Evolutionary conservation across 345 rosid species (phyloP), one percentile per base, ranked within the genome.

Genomic region (Arabis alpina): DNA sequence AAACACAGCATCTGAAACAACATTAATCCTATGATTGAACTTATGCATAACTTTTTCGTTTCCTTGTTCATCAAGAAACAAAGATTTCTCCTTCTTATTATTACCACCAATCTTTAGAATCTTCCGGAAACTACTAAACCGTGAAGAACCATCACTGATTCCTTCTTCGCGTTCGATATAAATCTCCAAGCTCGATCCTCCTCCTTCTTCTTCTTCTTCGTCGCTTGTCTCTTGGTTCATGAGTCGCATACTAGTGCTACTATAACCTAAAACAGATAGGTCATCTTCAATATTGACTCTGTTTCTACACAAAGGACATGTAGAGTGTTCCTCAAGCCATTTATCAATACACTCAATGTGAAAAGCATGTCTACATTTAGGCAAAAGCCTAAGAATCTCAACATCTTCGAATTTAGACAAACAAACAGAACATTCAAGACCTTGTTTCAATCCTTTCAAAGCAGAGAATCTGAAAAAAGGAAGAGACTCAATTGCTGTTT

Each of bases 381-480:
- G 99, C 57, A 94, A 72, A 69, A 94, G 65, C 73, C 97, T 68
- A 8, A 94, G 85, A 19, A 91, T 80, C 71, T 94, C 99, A 2
- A 79, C 70, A 19, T 91, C 97, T 72, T 91, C 92, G 54, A 91
- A 94, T 78, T 79, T 89, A 2, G 99, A 88, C 36, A 94, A 64
- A 76, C 96, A 94, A 41, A 94, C 97, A 1, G 85, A 80, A 52
- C 99, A 94, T 72, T 94, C 97, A 1, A 94, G 89, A 4, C 97
- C 99, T 36, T 82, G 81, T 54, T 83, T 88, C 0, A 84, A 76
- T 25, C 99, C 99, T 77, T 61, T 83, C n/a, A 94, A 87, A 4
- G 95, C 80, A 8, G 97, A 86, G 88, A 91, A 94, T 68, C 81
- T 80, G 72, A 94, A 94, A 79, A 89, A 94, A 30, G 99, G 99